Evolutionary conservation across 805 yeast genomes (phyloP).

Genomic region (Martiniozyma abietophila): DNA sequence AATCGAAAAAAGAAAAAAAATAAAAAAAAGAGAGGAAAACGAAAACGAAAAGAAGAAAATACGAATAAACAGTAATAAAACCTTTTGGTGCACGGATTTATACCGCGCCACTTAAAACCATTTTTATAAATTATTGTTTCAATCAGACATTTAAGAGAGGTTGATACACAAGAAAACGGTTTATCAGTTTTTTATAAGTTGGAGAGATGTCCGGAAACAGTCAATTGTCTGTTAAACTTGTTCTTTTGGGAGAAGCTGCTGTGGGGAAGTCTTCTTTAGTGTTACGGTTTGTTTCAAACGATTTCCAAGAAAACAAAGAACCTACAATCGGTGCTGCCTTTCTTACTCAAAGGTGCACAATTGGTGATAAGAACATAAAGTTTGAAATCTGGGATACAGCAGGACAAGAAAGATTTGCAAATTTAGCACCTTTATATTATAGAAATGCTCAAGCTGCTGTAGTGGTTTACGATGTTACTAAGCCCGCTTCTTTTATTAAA

Average conservation of each 20-base stretch:
- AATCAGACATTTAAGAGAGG: background rate
- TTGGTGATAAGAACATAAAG: constrained; percentile 79
- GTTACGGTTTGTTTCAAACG: constrained; percentile 85
- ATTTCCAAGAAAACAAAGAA: constrained; percentile 94
- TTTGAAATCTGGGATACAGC: constrained; percentile 97
- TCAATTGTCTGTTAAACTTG: constrained; percentile 76
- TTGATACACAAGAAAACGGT: too few relatives aligned
- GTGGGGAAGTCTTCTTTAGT: constrained; percentile 95
- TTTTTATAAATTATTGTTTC: background rate
- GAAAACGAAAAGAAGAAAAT: background rate
- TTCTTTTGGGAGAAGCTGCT: constrained; percentile 93
- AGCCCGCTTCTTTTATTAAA: constrained; percentile 88
- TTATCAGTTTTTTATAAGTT: background rate
- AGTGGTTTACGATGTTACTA: constrained; percentile 91
- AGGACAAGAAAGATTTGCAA: constrained; percentile 95
- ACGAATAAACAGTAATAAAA: constrained; percentile 2
- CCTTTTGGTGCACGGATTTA: constrained; percentile 1
- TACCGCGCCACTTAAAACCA: constrained; percentile 6
- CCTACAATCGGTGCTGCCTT: constrained; percentile 99
- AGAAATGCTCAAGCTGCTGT: constrained; percentile 96
- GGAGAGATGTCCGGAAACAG: constrained; percentile 18
- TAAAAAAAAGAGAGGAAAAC: too few relatives aligned
- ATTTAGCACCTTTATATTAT: constrained; percentile 94
- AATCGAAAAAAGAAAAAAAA: background rate
- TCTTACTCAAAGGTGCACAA: constrained; percentile 84